Percentiles rank a stretch among this genome's conserved stretches.
These are phyloP conservation scores for Trichoderma cornu-damae DNA, from an alignment of 2,329 filamentous ascomycete genomes.

Conservation along the genomic window DNA sequence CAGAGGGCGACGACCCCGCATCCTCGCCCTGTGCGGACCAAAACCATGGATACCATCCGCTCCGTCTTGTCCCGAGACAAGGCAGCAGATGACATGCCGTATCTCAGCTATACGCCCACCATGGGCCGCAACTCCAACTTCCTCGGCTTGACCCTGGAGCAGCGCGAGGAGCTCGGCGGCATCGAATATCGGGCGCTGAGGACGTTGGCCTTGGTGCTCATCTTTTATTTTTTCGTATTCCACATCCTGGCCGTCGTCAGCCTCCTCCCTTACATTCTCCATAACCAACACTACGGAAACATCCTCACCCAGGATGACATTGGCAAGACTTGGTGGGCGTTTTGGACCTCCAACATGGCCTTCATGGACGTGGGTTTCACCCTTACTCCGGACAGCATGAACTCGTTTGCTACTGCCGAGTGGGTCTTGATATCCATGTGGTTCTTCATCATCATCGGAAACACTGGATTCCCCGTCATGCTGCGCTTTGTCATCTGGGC, in stretches of 20 bases:
- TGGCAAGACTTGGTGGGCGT: conserved; percentile 78
- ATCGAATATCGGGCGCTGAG: conserved; percentile 94
- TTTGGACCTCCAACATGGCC: conserved; percentile 81
- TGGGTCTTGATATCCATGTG: conserved; percentile 72
- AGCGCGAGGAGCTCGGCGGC: conserved; percentile 89
- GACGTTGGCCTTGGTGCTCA: conserved; percentile 71
- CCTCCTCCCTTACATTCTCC: conserved; percentile 74
- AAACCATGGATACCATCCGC: conserved; percentile 56
- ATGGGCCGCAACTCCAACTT: conserved; percentile 92
- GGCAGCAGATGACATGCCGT: conserved; percentile 62
- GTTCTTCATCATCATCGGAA: conserved; percentile 89
- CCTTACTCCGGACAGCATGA: conserved; percentile 89
- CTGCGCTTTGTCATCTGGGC: conserved; percentile 90
- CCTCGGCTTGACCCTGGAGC: conserved; percentile 78
- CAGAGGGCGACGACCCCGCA: conserved; percentile 13
- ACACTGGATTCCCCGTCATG: conserved; percentile 94
- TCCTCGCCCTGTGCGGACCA: conserved; percentile 33
- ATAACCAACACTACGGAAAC: conserved; percentile 55
- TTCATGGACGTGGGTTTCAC: conserved; percentile 97
- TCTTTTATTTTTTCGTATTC: conserved; percentile 78
- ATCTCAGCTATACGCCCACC: conserved; percentile 90
- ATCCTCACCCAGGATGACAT: conserved; percentile 59
- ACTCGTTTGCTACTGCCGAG: conserved; percentile 72
- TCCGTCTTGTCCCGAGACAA: conserved; percentile 51
- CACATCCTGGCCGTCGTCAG: conserved; percentile 70